Percentiles rank a stretch among this genome's conserved stretches.
Evolutionary conservation across 2,329 filamentous ascomycete species (phyloP).

Genomic region (Trichoderma koningii): DNA sequence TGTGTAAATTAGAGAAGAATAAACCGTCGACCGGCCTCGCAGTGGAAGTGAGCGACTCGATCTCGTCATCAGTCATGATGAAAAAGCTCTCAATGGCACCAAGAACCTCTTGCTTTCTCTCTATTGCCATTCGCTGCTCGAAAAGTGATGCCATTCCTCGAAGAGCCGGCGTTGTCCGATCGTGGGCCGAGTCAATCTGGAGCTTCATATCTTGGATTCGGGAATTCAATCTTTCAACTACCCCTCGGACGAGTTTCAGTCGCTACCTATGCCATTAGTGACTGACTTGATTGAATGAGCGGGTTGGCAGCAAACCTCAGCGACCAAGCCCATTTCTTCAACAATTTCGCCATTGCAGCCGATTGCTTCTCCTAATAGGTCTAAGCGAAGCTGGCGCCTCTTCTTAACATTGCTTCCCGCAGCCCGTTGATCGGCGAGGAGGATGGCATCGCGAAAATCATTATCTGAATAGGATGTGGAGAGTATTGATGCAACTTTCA

Average conservation of each 20-base stretch:
- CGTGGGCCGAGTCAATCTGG: constrained; percentile 73
- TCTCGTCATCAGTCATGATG: constrained; percentile 77
- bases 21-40: constrained; percentile 80
- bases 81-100: constrained; percentile 80
- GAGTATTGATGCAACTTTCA: constrained; percentile 80
- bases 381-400: constrained; percentile 74
- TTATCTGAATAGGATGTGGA: constrained; percentile 91
- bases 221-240: constrained; percentile 75
- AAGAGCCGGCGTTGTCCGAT: constrained; percentile 72
- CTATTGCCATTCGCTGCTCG: constrained; percentile 69
- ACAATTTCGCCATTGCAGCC: constrained; percentile 89
- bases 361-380: constrained; percentile 90
- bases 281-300: not conserved
- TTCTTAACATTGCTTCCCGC: constrained; percentile 75
- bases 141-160: constrained; percentile 76
- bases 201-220: constrained; percentile 79
- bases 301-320: constrained; percentile 64
- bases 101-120: constrained; percentile 78
- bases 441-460: constrained; percentile 83
- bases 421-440: constrained; percentile 71
- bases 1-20: constrained; percentile 77
- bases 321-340: constrained; percentile 83
- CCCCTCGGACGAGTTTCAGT: constrained; percentile 79
- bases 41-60: constrained; percentile 72
- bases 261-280: constrained; percentile 57